Base-by-base conservation (phyloP, 1,284 basidiomycete species). In the Peniophora sp. region DNA sequence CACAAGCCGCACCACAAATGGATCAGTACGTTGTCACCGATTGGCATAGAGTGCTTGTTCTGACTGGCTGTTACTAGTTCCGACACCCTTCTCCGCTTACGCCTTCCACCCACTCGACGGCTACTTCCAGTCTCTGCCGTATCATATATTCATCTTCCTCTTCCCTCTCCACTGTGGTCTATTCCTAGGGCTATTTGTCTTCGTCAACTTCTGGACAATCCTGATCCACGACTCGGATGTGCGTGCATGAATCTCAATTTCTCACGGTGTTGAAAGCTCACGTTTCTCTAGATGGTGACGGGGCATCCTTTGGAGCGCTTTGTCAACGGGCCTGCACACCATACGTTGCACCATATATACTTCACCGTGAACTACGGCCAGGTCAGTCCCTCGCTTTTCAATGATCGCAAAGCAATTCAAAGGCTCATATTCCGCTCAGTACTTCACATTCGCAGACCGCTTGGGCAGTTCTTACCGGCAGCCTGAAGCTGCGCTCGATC, bases 1-100 rank as follows among this genome's bases (percentile, higher is more conserved):
- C 95, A 97, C 70, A 97, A 97, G 69, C 92, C 95, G 0, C 96
- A 99, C 68, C 96, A 99, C 79, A 97, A 92, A 70, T 99, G 97
- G 97, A 77, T 98, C 59, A 83, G 92, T 93, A 65, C 56, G 89
- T 52, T 12, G 17, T 79, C 6, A 18, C 36, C 22, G 36, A 12
- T 23, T n/a, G n/a, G n/a, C n/a, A n/a, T n/a, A n/a, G n/a, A n/a
- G n/a, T n/a, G n/a, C n/a, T n/a, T n/a, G n/a, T n/a, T n/a, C n/a
- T n/a, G n/a, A n/a, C n/a, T n/a, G n/a, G 27, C 39, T 42, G 27
- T 32, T 32, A 5, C 17, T 64, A 94, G 92, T 99, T 52, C 95
- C 96, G 6, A 97, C 96, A 0, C 96, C 96, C 0, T 99, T 92
- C 62, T 92, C 97, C 22, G 95, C 94, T 34, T 88, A 97, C 64